Evolutionary conservation across 352 stramenopile genomes (phyloP).

Genomic region (Peronospora belbahrii): DNA sequence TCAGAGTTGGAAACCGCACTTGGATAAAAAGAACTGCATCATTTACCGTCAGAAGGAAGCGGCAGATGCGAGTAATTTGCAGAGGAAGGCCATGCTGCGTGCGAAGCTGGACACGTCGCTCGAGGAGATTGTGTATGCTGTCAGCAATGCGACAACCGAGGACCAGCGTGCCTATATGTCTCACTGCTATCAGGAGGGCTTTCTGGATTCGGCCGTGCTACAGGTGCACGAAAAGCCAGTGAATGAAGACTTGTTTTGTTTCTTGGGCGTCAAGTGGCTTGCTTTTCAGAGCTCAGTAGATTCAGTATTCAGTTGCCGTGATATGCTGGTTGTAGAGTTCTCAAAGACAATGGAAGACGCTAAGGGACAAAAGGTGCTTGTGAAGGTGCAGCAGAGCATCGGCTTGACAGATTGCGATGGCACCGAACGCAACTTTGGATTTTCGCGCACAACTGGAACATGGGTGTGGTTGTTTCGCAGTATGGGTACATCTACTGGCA

Average conservation of each 20-base stretch:
- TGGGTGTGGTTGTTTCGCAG: constrained; percentile 56
- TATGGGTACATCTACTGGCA: constrained; percentile 41
- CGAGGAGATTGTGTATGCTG: constrained; percentile 61
- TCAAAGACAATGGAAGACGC: constrained; percentile 50
- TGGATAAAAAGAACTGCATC: constrained; percentile 65
- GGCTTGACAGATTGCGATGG: constrained; percentile 37
- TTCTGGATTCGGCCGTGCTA: constrained; percentile 69
- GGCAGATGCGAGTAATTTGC: constrained; percentile 30
- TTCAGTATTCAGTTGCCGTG: constrained; percentile 56
- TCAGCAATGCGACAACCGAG: constrained; percentile 53
- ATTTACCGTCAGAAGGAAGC: constrained; percentile 57
- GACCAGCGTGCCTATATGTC: constrained; percentile 53
- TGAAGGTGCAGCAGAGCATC: constrained; percentile 51
- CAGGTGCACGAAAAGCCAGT: constrained; percentile 41
- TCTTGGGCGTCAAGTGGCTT: constrained; percentile 70
- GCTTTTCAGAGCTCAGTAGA: constrained; percentile 66
- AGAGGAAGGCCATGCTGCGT: constrained; percentile 45
- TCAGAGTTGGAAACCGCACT: constrained; percentile 53
- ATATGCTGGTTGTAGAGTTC: constrained; percentile 52
- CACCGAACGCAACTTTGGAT: constrained; percentile 53
- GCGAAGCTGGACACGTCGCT: constrained; percentile 62
- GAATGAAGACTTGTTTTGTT: constrained; percentile 53
- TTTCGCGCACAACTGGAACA: constrained; percentile 40
- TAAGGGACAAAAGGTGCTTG: constrained; percentile 53
- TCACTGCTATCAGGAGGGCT: constrained; percentile 62